Base-by-base conservation (phyloP, 331 rosid species). In the Acacia concinna region DNA sequence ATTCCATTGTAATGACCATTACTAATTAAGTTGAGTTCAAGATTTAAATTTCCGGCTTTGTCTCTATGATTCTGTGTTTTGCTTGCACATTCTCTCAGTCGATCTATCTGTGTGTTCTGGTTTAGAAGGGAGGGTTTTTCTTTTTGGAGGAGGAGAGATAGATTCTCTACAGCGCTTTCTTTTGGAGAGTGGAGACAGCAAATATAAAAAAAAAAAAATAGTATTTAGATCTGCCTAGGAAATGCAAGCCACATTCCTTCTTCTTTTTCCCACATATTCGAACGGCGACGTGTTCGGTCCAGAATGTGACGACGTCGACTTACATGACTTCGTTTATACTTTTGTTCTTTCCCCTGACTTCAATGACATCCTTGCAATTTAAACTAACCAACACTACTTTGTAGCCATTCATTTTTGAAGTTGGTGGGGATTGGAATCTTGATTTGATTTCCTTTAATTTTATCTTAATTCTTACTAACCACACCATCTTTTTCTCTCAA, bases 231-330 rank as follows among this genome's bases (percentile, higher is more conserved):
- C 81, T 85, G 80, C 83, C 66, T 85, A 43, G 88, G 68, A 81
- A 81, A 81, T 81, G 72, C 46, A 85, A 81, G 88, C 83, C 88
- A 85, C 87, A 78, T 86, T 82, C 83, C 63, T 77, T 73, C 75
- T 86, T 87, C 88, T 77, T 73, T 75, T 85, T 85, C 88, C 71
- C 56, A 68, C 59, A 49, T 32, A 31, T 68, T 73, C 40, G 40
- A 31, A 20, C 23, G 23, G 23, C 63, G 52, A 14, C 64, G 70
- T 60, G 64, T 66, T 32, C 25, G 23, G 46, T 52, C 28, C 35
- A 63, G 47, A 28, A 25, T 23, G 59, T 56, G 30, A 4, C 41
- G 20, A 63, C 31, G 63, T 56, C 15, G 63, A 56, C 31, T 56
- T 44, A 46, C 47, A 23, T 21, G 41, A 67, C 81, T 72, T 28